These are phyloP conservation scores for Diaporthe amygdali DNA, from an alignment of 2,329 filamentous ascomycete genomes.

Conservation along the genomic window DNA sequence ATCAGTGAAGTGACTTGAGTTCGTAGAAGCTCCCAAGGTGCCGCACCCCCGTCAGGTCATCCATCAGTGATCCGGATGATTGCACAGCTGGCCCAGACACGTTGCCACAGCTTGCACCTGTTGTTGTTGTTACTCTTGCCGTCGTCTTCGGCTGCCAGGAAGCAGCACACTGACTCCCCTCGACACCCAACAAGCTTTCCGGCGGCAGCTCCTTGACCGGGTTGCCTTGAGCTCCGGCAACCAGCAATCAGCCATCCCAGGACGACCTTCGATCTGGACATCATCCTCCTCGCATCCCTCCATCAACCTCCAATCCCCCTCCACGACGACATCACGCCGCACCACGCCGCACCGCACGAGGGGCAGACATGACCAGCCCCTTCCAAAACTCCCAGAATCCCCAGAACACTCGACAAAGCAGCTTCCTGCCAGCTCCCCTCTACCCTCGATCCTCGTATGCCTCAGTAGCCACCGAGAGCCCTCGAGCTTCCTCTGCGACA, in stretches of 20 bases:
- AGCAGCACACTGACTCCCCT: background rate
- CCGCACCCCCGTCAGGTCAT: slow-evolving; percentile 4
- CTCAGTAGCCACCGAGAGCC: slow-evolving; percentile 42
- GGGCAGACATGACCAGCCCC: slow-evolving; percentile 23
- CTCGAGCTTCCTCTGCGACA: slow-evolving; percentile 42
- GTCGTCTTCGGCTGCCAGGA: slow-evolving; percentile 3
- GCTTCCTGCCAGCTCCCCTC: slow-evolving; percentile 22
- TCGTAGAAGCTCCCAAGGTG: background rate
- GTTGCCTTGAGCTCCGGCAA: slow-evolving; percentile 6
- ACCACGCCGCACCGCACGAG: background rate
- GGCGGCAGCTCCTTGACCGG: slow-evolving; percentile 6
- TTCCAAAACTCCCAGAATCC: slow-evolving; percentile 15
- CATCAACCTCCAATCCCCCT: background rate
- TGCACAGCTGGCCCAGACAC: background rate
- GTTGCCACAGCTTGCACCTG: background rate
- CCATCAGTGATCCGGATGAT: slow-evolving; percentile 7
- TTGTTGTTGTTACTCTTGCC: background rate
- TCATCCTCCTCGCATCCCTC: background rate
- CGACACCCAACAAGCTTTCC: slow-evolving; percentile 14
- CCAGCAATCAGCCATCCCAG: slow-evolving; percentile 7
- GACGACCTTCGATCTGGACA: background rate
- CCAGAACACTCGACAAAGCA: slow-evolving; percentile 12
- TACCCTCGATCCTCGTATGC: slow-evolving; percentile 47
- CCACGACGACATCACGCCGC: background rate
- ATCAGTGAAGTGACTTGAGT: slow-evolving; percentile 11